These are phyloP conservation scores for Boletus rufocinnamomeus DNA, from an alignment of 768 basidiomycete species.

Conservation along the genomic window DNA sequence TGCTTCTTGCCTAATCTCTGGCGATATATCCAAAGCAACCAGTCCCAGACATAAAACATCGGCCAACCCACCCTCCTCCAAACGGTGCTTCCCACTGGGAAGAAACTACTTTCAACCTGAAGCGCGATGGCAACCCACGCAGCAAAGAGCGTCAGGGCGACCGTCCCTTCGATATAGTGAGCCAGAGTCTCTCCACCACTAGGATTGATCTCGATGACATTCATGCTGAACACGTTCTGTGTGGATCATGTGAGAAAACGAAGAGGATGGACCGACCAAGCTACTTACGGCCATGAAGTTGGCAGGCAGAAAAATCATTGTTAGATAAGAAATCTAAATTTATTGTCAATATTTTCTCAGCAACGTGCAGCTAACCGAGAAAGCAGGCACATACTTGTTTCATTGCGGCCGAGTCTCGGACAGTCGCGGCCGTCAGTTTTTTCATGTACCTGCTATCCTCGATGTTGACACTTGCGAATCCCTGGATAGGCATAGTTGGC, in stretches of 20 bases:
- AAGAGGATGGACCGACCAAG: background rate
- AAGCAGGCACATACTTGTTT: slow-evolving; percentile 29
- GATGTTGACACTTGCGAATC: slow-evolving; percentile 61
- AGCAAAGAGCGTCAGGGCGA: slow-evolving; percentile 50
- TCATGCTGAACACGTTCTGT: slow-evolving; percentile 60
- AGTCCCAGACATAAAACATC: slow-evolving; percentile 1
- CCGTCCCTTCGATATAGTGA: slow-evolving; percentile 43
- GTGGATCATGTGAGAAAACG: slow-evolving; percentile 4
- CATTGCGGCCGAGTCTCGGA: slow-evolving; percentile 45
- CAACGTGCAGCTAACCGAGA: slow-evolving; percentile 27
- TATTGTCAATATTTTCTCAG: background rate
- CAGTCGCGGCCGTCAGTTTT: slow-evolving; percentile 47
- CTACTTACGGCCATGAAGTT: slow-evolving; percentile 42
- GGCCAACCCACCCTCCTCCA: slow-evolving; percentile 30
- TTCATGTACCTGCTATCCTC: slow-evolving; percentile 55
- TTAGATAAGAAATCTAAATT: slow-evolving; percentile 47
- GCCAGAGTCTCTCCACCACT: slow-evolving; percentile 29
- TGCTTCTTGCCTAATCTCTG: background rate
- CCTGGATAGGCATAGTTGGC: slow-evolving; percentile 35
- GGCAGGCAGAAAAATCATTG: slow-evolving; percentile 63
- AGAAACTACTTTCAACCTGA: slow-evolving; percentile 37
- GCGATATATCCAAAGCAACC: background rate
- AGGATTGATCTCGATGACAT: slow-evolving; percentile 46
- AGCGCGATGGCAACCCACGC: slow-evolving; percentile 59
- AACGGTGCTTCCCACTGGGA: slow-evolving; percentile 16